Percentiles rank a stretch among this genome's conserved stretches.
phyloP scores from a whole-genome alignment of 2,329 filamentous ascomycete species.

The Sarocladium oryzae region DNA sequence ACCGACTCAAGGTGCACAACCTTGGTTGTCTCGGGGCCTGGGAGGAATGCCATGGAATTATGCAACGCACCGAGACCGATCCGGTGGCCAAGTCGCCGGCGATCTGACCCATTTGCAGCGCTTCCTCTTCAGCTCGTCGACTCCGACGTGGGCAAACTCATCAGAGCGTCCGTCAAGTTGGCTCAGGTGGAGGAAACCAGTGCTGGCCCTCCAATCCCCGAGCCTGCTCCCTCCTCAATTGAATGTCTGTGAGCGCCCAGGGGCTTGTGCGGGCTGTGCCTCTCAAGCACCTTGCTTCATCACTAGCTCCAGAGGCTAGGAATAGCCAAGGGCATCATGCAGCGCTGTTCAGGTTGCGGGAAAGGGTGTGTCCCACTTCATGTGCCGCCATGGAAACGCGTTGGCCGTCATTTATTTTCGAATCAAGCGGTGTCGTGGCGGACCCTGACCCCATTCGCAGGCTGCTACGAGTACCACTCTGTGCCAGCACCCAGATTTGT shows the following conservation, averaged over 20 bases:
- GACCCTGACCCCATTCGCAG: not conserved
- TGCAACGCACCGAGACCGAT: not conserved
- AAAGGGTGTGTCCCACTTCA: conserved; percentile 1
- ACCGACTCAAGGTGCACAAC: not conserved
- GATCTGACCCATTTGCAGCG: conserved; percentile 3
- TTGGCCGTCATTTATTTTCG: conserved; percentile 2
- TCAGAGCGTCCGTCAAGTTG: not conserved
- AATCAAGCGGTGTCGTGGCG: conserved; percentile 6
- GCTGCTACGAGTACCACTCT: not conserved
- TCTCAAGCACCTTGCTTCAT: not conserved
- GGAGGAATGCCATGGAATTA: conserved; percentile 2
- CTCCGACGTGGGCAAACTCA: not conserved
- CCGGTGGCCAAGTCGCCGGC: not conserved
- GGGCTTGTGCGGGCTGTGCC: not conserved
- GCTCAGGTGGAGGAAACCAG: not conserved
- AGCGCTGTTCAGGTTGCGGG: not conserved
- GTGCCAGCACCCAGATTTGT: not conserved
- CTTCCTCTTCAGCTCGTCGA: not conserved
- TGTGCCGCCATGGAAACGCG: not conserved
- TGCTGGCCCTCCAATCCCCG: not conserved
- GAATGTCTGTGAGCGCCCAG: not conserved
- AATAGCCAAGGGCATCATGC: not conserved
- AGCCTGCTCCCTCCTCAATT: not conserved
- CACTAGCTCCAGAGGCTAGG: not conserved
- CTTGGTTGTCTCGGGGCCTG: not conserved